Evolutionary conservation across 2,329 filamentous ascomycete species (phyloP).

Genomic region (Fusarium camptoceras): DNA sequence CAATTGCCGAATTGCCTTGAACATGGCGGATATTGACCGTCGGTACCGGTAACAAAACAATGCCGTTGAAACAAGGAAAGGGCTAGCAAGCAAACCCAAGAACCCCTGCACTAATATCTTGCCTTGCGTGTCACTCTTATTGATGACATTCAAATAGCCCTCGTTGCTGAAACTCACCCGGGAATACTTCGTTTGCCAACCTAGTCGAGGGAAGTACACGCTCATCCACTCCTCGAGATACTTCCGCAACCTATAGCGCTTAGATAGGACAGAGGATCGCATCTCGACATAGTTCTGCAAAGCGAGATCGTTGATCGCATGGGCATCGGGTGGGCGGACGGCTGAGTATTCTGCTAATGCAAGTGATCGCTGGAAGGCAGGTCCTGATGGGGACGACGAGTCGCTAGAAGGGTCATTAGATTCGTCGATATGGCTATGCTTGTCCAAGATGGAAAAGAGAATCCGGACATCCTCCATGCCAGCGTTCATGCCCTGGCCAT

Average conservation of each 20-base stretch:
- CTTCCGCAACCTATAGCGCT: constrained; percentile 83
- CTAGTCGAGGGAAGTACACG: constrained; percentile 78
- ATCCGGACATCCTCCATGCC: constrained; percentile 94
- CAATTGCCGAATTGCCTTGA: constrained; percentile 33
- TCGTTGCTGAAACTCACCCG: constrained; percentile 95
- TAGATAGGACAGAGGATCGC: constrained; percentile 84
- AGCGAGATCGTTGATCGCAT: constrained; percentile 92
- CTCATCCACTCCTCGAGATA: constrained; percentile 86
- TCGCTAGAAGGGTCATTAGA: constrained; percentile 56
- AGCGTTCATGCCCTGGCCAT: constrained; percentile 97
- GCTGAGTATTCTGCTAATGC: constrained; percentile 82
- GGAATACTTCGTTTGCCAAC: constrained; percentile 93
- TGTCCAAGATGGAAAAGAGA: constrained; percentile 84
- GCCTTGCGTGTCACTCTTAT: constrained; percentile 76
- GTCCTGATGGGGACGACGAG: constrained; percentile 54
- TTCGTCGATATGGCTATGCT: constrained; percentile 63
- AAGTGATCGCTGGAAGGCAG: constrained; percentile 67
- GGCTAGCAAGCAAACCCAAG: constrained; percentile 51
- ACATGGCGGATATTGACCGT: constrained; percentile 36
- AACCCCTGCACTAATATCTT: constrained; percentile 65
- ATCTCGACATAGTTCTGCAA: constrained; percentile 94
- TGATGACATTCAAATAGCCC: constrained; percentile 85
- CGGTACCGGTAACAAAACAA: constrained; percentile 47
- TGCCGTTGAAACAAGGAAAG: constrained; percentile 45
- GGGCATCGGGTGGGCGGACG: constrained; percentile 79